Evolutionary conservation across 1,139 yeast species (phyloP).

Genomic region (Martiniozyma asiatica): DNA sequence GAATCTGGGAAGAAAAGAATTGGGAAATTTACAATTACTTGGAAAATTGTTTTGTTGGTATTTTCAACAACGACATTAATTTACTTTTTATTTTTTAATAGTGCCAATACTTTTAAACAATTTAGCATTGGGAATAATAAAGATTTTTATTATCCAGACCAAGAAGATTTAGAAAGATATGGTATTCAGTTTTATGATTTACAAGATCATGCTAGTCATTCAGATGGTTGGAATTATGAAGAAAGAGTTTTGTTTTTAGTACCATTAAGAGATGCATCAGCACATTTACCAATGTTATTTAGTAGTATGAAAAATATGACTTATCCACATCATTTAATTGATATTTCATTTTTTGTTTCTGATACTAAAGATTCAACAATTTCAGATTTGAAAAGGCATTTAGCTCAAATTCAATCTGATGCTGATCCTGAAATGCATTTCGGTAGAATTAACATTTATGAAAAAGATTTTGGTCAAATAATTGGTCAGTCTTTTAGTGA

Average conservation of each 20-base stretch:
- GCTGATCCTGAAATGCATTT: slow-evolving; percentile 28
- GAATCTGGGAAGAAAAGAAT: too few species aligned
- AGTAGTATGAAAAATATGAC: slow-evolving; percentile 44
- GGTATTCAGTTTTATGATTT: slow-evolving; percentile 41
- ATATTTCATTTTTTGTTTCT: slow-evolving; percentile 45
- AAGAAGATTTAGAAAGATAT: neutral
- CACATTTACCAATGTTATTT: slow-evolving; percentile 53
- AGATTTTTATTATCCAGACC: slow-evolving; percentile 4
- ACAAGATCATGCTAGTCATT: slow-evolving; percentile 32
- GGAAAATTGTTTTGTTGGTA: too few species aligned
- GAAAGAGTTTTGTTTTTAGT: slow-evolving; percentile 47
- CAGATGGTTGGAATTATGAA: slow-evolving; percentile 43
- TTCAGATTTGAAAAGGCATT: slow-evolving; percentile 31
- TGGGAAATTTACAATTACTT: too few species aligned
- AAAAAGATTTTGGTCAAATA: slow-evolving; percentile 59
- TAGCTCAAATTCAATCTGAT: slow-evolving; percentile 38
- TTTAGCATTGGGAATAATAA: neutral
- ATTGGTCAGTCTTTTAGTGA: slow-evolving; percentile 55
- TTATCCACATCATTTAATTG: slow-evolving; percentile 45
- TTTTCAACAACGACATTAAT: too few species aligned
- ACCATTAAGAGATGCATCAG: slow-evolving; percentile 49
- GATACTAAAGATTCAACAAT: slow-evolving; percentile 50
- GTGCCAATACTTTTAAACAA: too few species aligned
- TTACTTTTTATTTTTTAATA: too few species aligned
- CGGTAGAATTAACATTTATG: slow-evolving; percentile 46